Percentiles rank a stretch among this genome's conserved stretches.
These are phyloP conservation scores for Picea glauca DNA, from an alignment of 75 land plant genomes.

Conservation along the genomic window DNA sequence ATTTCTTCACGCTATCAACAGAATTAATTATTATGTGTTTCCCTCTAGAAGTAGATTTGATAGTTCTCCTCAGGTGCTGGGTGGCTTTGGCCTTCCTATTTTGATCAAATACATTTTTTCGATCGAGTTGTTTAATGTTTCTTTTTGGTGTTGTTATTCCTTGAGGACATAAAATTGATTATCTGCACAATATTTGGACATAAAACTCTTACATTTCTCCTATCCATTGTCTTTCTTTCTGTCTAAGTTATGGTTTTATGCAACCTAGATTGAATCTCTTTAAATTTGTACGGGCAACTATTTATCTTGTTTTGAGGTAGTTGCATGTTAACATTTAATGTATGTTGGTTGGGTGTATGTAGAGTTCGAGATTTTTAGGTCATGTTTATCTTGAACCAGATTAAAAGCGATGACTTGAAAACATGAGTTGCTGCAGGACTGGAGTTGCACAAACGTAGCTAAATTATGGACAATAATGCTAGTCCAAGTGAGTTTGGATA, in stretches of 20 bases:
- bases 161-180: neutral
- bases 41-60: too few species aligned
- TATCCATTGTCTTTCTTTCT: neutral
- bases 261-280: neutral
- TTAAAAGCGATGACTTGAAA: neutral
- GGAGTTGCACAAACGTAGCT: neutral
- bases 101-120: too few species aligned
- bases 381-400: neutral
- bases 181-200: neutral
- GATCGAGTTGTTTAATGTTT: too few species aligned
- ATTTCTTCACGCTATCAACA: too few species aligned
- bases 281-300: neutral
- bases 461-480: conserved; percentile 36
- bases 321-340: neutral
- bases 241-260: neutral
- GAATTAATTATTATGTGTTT: too few species aligned
- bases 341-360: neutral
- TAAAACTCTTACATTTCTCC: neutral
- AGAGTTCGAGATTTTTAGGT: too few species aligned
- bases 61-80: too few species aligned
- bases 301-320: neutral
- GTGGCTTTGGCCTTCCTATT: too few species aligned
- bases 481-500: conserved; percentile 45
- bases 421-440: conserved; percentile 1
- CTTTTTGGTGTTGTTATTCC: too few species aligned